phyloP scores from a whole-genome alignment of 495 filamentous ascomycete species.

The Aspergillus avenaceus region DNA sequence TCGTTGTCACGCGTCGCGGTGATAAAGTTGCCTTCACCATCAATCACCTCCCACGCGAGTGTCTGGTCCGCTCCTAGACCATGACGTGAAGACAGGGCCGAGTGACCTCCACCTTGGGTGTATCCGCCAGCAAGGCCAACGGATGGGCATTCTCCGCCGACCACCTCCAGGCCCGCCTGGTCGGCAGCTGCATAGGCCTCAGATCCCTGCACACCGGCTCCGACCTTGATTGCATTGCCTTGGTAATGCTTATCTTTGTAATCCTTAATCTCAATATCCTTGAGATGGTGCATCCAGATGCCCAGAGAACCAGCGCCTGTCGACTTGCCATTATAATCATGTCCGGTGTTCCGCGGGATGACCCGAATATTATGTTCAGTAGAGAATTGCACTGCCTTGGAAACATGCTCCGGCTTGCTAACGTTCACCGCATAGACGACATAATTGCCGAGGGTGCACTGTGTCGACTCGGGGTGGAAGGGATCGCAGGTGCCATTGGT shows the following conservation, averaged over 20 bases:
- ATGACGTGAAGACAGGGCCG: slow-evolving; percentile 43
- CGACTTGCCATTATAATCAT: slow-evolving; percentile 52
- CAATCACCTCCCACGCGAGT: slow-evolving; percentile 59
- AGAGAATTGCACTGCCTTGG: slow-evolving; percentile 42
- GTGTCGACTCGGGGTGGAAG: slow-evolving; percentile 40
- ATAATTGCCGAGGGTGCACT: slow-evolving; percentile 57
- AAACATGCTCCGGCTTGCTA: slow-evolving; percentile 23
- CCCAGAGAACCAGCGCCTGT: slow-evolving; percentile 51
- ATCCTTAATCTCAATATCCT: slow-evolving; percentile 34
- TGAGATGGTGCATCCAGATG: slow-evolving; percentile 56
- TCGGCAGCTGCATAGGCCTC: slow-evolving; percentile 46
- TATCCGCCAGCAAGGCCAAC: slow-evolving; percentile 52
- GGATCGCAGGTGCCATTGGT: slow-evolving; percentile 52
- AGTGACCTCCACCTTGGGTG: slow-evolving; percentile 59
- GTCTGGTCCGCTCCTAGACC: slow-evolving; percentile 63
- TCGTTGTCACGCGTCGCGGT: slow-evolving; percentile 48
- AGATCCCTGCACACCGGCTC: slow-evolving; percentile 47
- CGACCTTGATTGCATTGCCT: slow-evolving; percentile 50
- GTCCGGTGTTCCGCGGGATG: slow-evolving; percentile 61
- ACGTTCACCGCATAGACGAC: slow-evolving; percentile 47
- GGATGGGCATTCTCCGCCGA: slow-evolving; percentile 32
- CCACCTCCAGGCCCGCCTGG: slow-evolving; percentile 12
- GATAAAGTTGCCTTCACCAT: slow-evolving; percentile 43
- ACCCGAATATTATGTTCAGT: slow-evolving; percentile 53
- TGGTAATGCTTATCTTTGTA: slow-evolving; percentile 35